These are phyloP conservation scores for Stromatinia cepivora DNA, from an alignment of 2,329 filamentous ascomycete genomes.

Conservation along the genomic window DNA sequence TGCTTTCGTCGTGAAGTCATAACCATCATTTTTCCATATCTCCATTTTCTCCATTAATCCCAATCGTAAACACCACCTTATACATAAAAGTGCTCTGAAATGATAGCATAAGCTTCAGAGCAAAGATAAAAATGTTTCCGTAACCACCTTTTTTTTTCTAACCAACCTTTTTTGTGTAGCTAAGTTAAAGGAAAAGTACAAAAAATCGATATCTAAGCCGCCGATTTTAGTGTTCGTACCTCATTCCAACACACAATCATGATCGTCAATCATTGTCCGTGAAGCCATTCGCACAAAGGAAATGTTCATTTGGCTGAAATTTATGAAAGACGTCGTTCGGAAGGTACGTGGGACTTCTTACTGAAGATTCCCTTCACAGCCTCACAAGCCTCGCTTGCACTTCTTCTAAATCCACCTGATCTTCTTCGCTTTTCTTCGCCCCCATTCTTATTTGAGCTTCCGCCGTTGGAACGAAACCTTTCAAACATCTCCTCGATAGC, in stretches of 20 bases:
- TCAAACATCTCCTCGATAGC: slow-evolving; percentile 24
- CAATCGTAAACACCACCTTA: background rate
- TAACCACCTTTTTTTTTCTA: background rate
- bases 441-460: background rate
- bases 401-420: slow-evolving; percentile 17
- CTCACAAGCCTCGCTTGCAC: slow-evolving; percentile 21
- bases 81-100: background rate
- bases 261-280: slow-evolving; percentile 15
- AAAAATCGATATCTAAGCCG: background rate
- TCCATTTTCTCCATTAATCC: background rate
- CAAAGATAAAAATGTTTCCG: background rate
- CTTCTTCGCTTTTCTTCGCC: slow-evolving; percentile 12
- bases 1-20: slow-evolving; percentile 2
- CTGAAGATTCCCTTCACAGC: slow-evolving; percentile 18
- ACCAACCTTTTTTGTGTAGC: background rate
- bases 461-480: slow-evolving; percentile 13
- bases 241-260: slow-evolving; percentile 13
- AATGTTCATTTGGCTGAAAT: background rate
- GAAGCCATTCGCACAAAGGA: background rate
- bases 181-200: background rate
- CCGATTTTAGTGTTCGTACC: background rate
- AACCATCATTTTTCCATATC: background rate
- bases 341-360: slow-evolving; percentile 2
- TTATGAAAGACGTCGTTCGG: background rate
- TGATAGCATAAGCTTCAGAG: background rate